A percentile compares a stretch with the other conserved stretches of the same genome.
phyloP scores from a whole-genome alignment of 140 eudicot species.

The Ambrosia hybrid region DNA sequence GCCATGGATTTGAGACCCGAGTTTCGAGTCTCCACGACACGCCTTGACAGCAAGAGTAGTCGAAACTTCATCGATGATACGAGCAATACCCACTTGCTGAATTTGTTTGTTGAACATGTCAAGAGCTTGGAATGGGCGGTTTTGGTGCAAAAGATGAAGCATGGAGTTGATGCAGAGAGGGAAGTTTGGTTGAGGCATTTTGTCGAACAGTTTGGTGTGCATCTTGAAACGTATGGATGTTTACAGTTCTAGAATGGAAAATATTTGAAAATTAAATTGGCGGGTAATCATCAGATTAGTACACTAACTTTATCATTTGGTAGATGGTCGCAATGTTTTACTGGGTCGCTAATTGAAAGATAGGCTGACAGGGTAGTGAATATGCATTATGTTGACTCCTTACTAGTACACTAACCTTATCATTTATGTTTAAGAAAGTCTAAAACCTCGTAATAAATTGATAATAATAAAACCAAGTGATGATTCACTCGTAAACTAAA shows the following conservation, averaged over 20 bases:
- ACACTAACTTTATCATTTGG: too few species aligned
- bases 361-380: too few species aligned
- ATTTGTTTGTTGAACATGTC: conserved; percentile 51
- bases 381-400: too few species aligned
- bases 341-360: too few species aligned
- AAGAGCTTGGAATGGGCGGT: conserved; percentile 52
- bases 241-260: conserved; percentile 16
- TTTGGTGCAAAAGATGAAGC: conserved; percentile 52
- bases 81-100: conserved; percentile 38
- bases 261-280: conserved; percentile 40
- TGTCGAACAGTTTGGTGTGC: conserved; percentile 68
- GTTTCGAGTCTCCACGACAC: conserved; percentile 55
- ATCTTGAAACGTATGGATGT: conserved; percentile 38
- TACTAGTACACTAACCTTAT: too few species aligned
- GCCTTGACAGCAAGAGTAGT: conserved; percentile 74
- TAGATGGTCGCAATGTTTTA: too few species aligned
- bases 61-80: conserved; percentile 53
- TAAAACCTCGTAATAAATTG: too few species aligned
- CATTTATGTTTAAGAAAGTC: too few species aligned
- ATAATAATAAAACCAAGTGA: too few species aligned
- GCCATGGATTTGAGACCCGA: conserved; percentile 70
- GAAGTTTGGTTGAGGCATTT: conserved; percentile 47
- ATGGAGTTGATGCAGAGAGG: conserved; percentile 43
- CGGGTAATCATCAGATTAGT: conserved; percentile 57
- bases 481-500: too few species aligned